Conservation (phyloP, 371 early-diverging fungal genomes). For the Mucor mucedo region DNA sequence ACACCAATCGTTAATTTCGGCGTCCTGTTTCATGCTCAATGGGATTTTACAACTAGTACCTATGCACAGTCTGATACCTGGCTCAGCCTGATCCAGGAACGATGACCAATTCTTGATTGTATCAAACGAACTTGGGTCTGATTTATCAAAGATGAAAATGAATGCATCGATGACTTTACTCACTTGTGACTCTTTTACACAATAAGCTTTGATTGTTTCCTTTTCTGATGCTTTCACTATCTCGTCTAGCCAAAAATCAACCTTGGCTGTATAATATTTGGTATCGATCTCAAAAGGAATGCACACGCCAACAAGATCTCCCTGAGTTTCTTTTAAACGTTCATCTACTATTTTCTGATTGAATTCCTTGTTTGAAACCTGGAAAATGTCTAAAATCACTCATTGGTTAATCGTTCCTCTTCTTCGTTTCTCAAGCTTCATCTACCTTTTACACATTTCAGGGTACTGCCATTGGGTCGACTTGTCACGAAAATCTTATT, state of each 20-base stretch:
- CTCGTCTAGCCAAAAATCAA: constrained; percentile 75
- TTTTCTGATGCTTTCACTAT: constrained; percentile 35
- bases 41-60: constrained; percentile 11
- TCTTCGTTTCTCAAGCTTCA: background rate
- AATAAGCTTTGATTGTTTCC: constrained; percentile 49
- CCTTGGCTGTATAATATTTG: constrained; percentile 75
- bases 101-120: constrained; percentile 58
- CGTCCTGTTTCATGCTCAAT: constrained; percentile 8
- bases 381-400: constrained; percentile 29
- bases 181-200: constrained; percentile 54
- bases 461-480: constrained; percentile 47
- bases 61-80: constrained; percentile 64
- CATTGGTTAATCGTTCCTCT: background rate
- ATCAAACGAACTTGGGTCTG: constrained; percentile 57
- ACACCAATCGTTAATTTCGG: constrained; percentile 54
- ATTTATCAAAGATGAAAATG: constrained; percentile 65
- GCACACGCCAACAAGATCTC: constrained; percentile 50
- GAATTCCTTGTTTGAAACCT: constrained; percentile 32
- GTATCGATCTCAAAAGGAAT: constrained; percentile 71
- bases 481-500: constrained; percentile 70
- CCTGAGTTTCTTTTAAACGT: constrained; percentile 37
- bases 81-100: constrained; percentile 60
- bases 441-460: constrained; percentile 60
- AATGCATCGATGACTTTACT: constrained; percentile 70
- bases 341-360: constrained; percentile 29